Base-by-base conservation (phyloP, 768 basidiomycete genomes). In the Trametes gibbosa region DNA sequence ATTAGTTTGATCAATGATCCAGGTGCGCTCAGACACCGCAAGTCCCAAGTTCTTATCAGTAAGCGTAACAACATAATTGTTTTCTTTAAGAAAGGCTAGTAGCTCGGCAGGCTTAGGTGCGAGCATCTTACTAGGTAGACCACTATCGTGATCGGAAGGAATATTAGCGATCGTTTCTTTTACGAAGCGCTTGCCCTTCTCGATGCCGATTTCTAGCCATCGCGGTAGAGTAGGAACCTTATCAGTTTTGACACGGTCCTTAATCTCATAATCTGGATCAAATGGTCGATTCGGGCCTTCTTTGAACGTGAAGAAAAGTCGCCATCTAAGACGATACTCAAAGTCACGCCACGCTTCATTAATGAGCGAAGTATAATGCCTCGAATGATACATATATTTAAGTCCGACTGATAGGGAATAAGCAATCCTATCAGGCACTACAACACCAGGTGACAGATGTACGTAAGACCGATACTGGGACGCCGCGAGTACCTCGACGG, bases 191-290 rank as follows among this genome's bases (percentile, higher is more conserved):
- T 23, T 45, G 24, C 53, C 53, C 29, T 14, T 32, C 8, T 1
- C 19, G 43, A 55, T 3, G 27, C 53, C 53, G 21, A 19, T 32
- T 35, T 34, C 42, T 7, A 55, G 16, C 16, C 25, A 34, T 2
- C 8, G 41, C 17, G 41, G 41, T n/a, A 42, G 8, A 7, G 17
- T 3, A 3, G 41, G 41, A 3, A 6, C 6, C 8, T 23, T 27
- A 32, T 55, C 43, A 55, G n/a, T 43, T 2, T 27, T 53, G 41
- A 10, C 12, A 19, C 29, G 29, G 29, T 41, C 10, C 9, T 40
- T 27, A 3, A 55, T 42, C 21, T 55, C 39, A 24, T 55, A 55
- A 14, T 55, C 53, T 46, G 53, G 53, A 46, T 55, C 53, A 46
- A 29, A 55, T 9, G 27, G 39, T 7, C 19, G n/a, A 35, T 55